Evolutionary conservation across 2,329 filamentous ascomycete species (phyloP), one percentile per base, ranked within the genome.

Genomic region (Colletotrichum navitas): DNA sequence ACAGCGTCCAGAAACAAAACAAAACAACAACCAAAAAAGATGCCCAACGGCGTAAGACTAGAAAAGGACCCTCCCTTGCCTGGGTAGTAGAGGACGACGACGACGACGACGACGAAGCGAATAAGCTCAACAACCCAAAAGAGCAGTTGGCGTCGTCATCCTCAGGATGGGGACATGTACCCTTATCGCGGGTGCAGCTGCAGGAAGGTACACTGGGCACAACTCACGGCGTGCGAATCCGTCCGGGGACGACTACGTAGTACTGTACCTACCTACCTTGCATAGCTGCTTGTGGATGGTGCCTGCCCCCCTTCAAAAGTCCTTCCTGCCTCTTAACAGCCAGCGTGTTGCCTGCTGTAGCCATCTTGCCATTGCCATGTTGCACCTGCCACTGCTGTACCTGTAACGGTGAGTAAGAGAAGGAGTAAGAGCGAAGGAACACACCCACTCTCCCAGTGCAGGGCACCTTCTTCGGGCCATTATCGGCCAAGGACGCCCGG

Each of bases 81-180:
- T 36, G 52, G 52, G 5, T 34, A 32, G 26, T 24, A 49, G 34
- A 45, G 18, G 41, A 45, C 41, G 41, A 43, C 39, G 16, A 43
- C 41, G 41, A 43, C 39, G 39, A 43, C 41, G 18, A 43, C 16
- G 18, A 43, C 29, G 32, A 36, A 63, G 49, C 45, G 47, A 47
- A 45, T 24, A 32, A 34, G 34, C 34, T 36, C 43, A 45, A n/a
- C 14, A 16, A 24, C 69, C 66, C 52, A 69, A 72, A 70, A 47
- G 49, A 60, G 69, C 60, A 72, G 70, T 36, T 62, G 70, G 70
- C 70, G 69, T 72, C 70, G 70, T 72, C 70, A 72, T 66, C 70
- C 66, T 71, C 55, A 72, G 70, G 66, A 52, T 54, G 61, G 61
- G 71, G 66, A 71, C 66, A 41, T 47, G 51, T 41, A 43, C 61